A percentile compares a stretch with the other conserved stretches of the same genome.
phyloP scores from a whole-genome alignment of 106 monocot genomes.

The Dendrobium officinale region DNA sequence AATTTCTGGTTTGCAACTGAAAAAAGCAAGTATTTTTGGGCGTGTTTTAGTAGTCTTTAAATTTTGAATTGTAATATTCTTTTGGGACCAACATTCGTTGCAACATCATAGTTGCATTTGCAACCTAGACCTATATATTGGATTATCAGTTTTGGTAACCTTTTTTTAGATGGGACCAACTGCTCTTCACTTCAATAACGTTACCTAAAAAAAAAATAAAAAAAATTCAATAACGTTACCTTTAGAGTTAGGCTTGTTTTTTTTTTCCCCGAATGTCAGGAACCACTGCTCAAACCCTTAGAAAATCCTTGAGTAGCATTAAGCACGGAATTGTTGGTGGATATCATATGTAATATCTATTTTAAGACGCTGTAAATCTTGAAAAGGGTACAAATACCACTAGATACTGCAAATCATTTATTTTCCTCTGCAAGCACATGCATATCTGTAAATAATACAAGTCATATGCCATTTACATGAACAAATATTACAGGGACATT shows the following conservation, averaged over 20 bases:
- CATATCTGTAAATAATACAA: neutral
- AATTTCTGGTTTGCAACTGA: too few relatives aligned
- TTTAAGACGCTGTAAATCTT: neutral
- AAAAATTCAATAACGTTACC: neutral
- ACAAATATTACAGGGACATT: neutral
- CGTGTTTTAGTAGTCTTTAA: too few relatives aligned
- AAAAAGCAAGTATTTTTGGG: too few relatives aligned
- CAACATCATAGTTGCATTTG: too few relatives aligned
- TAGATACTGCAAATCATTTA: neutral
- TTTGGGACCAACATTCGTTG: too few relatives aligned
- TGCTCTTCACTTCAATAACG: neutral
- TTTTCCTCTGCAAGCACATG: neutral
- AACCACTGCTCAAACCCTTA: neutral
- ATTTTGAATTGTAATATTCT: too few relatives aligned
- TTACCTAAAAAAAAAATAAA: neutral
- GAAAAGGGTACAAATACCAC: neutral
- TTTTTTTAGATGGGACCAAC: neutral
- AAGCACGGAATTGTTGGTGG: neutral
- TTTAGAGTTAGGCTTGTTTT: too few relatives aligned
- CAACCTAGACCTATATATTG: neutral
- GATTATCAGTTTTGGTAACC: neutral
- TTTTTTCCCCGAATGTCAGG: too few relatives aligned
- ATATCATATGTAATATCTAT: neutral
- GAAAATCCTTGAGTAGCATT: neutral
- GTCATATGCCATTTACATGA: neutral